Evolutionary conservation across 352 stramenopile species (phyloP), one percentile per base, ranked within the genome.

Genomic region (Phytophthora foliorum): DNA sequence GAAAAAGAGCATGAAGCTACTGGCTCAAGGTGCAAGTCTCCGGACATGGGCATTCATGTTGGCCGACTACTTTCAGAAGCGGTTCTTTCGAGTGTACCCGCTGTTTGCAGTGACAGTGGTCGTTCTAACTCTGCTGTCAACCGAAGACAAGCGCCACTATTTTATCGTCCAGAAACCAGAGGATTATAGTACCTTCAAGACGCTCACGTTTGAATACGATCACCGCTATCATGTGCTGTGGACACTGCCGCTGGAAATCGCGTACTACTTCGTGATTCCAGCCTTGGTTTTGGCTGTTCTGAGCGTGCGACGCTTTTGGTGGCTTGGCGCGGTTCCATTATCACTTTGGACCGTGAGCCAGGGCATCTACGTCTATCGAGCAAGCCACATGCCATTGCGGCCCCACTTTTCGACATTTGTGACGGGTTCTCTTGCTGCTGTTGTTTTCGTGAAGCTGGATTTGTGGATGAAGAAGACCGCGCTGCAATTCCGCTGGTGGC

Each of bases 71-170:
- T 78, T 81, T 34, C 65, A 57, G 29, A 86, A 84, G 39, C 78
- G 78, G 0, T 82, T 89, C 50, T 74, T 86, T 16, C 75, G 78
- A 24, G 80, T 89, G 11, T 89, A 89, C 52, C 78, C 81, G 54
- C 66, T 89, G 1, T 89, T 89, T 34, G 58, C 62, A n/a, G 72
- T 75, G 25, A 59, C 71, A 16, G 78, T 76, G 8, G 48, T 76
- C 25, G 36, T 80, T 8, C 39, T 84, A 13, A 71, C 54, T 16
- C n/a, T 74, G 6, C 42, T 86, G n/a, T 67, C 68, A n/a, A 36
- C 49, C 24, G 56, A 69, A 16, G 50, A 68, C 39, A 44, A 79
- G 48, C 55, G 61, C 1, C 67, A n/a, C 11, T 82, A 82, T 32
- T 82, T 78, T 19, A 22, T 63, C 29, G 54, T 62, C 19, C 45